These are phyloP conservation scores for Mortierella sp. DNA, from an alignment of 371 early-diverging fungal species.

Conservation along the genomic window DNA sequence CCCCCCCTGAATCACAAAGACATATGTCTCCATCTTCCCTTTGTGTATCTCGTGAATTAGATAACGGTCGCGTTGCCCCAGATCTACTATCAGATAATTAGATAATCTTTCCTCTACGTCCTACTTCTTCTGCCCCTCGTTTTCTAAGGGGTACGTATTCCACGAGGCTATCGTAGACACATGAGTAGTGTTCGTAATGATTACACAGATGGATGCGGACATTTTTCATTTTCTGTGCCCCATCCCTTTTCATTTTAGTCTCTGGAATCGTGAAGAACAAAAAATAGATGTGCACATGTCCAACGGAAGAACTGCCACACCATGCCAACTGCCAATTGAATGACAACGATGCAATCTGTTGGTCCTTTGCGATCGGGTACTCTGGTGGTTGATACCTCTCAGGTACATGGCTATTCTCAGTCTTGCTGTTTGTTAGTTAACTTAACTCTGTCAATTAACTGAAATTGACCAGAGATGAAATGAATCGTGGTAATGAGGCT, in stretches of 20 bases:
- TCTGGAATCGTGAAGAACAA: neutral
- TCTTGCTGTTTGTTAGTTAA: neutral
- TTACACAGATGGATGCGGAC: neutral
- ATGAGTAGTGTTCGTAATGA: neutral
- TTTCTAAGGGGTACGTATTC: too few species aligned
- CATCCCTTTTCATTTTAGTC: neutral
- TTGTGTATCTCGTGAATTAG: neutral
- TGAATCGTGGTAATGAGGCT: too few species aligned
- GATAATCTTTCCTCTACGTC: neutral
- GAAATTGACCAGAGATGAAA: neutral
- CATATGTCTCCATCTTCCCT: neutral
- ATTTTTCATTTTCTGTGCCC: neutral
- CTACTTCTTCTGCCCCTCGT: too few species aligned
- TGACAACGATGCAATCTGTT: too few species aligned
- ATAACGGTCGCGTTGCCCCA: conserved; percentile 7
- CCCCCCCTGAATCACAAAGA: neutral
- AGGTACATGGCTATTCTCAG: neutral
- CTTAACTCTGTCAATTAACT: neutral
- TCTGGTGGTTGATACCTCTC: too few species aligned
- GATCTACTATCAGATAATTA: neutral
- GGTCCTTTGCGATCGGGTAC: too few species aligned
- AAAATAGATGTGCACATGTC: neutral
- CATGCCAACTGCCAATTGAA: too few species aligned
- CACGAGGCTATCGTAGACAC: neutral
- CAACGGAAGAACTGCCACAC: too few species aligned